Base-by-base conservation (phyloP, 1,139 yeast genomes). In the Candida tetrigidarum region DNA sequence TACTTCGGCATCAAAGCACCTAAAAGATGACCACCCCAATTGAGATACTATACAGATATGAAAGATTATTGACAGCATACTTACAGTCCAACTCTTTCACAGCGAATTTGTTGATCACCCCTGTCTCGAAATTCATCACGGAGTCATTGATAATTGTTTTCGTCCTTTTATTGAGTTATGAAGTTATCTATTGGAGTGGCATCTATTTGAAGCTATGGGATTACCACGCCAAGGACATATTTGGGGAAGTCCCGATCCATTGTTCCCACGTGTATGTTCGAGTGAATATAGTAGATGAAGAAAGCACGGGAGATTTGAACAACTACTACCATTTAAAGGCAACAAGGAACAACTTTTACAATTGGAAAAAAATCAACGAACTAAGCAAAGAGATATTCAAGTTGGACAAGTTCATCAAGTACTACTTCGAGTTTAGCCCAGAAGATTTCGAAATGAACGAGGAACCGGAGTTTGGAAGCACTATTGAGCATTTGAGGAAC, bases 351-450 rank as follows among this genome's bases (percentile, higher is more conserved):
- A 27, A 27, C 19, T 11, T 37, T 9, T 66, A 55, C 45, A 66
- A 64, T 46, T 58, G 66, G 56, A 57, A 54, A 6, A 54, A 56
- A 39, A 78, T 80, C 37, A 64, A 59, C 42, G 54, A 54, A 15
- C 41, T 57, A 16, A 63, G 63, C 7, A 33, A 39, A 7, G 50
- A 57, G 18, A 44, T 65, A 34, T 61, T 67, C 51, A 50, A 55
- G 23, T 55, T 64, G 40, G 53, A 56, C 2, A 59, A 64, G 29
- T 83, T 82, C 29, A 63, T 84, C 19, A 73, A 69, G 38, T 86
- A 83, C 56, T 87, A 86, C 57, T 74, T 89, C 51, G 93, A 87
- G 57, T 88, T 90, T 63, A 80, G 89, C 37, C 91, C 92, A 0
- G 95, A 86, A 52, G 97, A 90, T 57, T 84, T 81, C 57, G 82